These are phyloP conservation scores for Sodiomyces alkalinus DNA, from an alignment of 2,329 filamentous ascomycete species.

Conservation along the genomic window DNA sequence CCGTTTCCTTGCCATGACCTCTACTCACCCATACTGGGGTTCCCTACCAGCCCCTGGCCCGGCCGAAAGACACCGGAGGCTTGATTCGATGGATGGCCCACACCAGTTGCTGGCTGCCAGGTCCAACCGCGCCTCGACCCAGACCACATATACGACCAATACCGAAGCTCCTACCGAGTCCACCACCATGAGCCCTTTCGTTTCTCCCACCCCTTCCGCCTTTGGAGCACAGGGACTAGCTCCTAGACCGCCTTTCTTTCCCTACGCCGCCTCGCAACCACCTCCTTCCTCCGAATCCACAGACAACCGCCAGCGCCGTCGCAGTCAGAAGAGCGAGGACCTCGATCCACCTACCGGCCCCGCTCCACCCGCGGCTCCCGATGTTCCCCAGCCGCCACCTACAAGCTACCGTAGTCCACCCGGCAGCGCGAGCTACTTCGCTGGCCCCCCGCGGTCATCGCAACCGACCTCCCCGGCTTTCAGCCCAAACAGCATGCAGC, in stretches of 20 bases:
- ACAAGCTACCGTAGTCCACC: conserved; percentile 38
- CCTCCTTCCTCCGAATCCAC: conserved; percentile 23
- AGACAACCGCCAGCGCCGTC: conserved; percentile 26
- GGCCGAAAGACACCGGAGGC: too few relatives aligned
- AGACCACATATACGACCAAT: conserved; percentile 29
- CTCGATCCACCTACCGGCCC: conserved; percentile 18
- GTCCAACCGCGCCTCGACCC: conserved; percentile 37
- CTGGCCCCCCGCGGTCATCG: conserved; percentile 2
- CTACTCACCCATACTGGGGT: too few relatives aligned
- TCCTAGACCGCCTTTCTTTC: conserved; percentile 42
- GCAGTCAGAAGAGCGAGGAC: conserved; percentile 20
- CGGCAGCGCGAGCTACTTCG: too few relatives aligned
- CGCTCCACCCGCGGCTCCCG: conserved; percentile 38
- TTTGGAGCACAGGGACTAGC: conserved; percentile 37
- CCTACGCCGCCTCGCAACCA: conserved; percentile 27
- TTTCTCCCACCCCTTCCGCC: conserved; percentile 36
- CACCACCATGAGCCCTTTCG: conserved; percentile 38
- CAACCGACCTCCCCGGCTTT: too few relatives aligned
- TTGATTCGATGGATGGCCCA: too few relatives aligned
- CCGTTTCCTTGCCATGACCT: too few relatives aligned
- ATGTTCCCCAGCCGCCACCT: conserved; percentile 44
- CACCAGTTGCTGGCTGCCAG: too few relatives aligned
- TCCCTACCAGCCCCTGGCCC: too few relatives aligned
- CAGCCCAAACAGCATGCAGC: too few relatives aligned
- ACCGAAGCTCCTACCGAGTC: conserved; percentile 40